Evolutionary conservation across 2,329 filamentous ascomycete species (phyloP).

Genomic region (Colletotrichum sp.): DNA sequence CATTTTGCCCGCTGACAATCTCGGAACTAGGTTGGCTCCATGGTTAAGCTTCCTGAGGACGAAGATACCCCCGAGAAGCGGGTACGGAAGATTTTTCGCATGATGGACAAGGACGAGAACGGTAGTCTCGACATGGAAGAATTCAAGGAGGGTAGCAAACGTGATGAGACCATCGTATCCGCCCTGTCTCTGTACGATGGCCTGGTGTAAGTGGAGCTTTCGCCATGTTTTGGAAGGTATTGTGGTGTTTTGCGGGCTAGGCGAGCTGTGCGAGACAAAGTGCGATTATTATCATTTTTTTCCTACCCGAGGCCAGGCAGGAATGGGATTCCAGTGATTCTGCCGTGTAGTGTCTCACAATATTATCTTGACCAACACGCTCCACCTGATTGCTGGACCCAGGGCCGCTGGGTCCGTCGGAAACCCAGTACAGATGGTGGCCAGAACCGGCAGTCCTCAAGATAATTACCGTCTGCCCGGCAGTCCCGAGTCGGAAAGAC

Average conservation of each 20-base stretch:
- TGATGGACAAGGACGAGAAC: slow-evolving; percentile 99
- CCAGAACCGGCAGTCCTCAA: not conserved
- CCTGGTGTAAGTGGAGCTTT: slow-evolving; percentile 66
- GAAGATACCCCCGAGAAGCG: slow-evolving; percentile 99
- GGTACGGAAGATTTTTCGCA: slow-evolving; percentile 96
- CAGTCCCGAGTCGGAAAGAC: not conserved
- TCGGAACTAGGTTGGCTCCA: slow-evolving; percentile 80
- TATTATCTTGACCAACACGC: not conserved
- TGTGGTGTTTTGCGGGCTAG: not conserved
- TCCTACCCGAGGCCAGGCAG: not conserved
- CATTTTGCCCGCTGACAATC: not conserved
- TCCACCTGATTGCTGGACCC: not conserved
- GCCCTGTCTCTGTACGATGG: slow-evolving; percentile 96
- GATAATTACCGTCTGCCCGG: not conserved
- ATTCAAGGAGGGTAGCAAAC: slow-evolving; percentile 99
- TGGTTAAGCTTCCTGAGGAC: slow-evolving; percentile 98
- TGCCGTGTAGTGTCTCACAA: not conserved
- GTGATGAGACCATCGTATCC: slow-evolving; percentile 98
- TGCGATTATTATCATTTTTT: slow-evolving; percentile 1
- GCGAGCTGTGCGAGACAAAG: slow-evolving; percentile 5
- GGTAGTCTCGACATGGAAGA: slow-evolving; percentile 96
- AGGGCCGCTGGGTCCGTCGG: not conserved
- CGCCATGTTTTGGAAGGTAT: not conserved
- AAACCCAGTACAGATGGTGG: not conserved
- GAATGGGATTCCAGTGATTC: slow-evolving; percentile 9